These are phyloP conservation scores for Pestalotiopsis sp. DNA, from an alignment of 2,329 filamentous ascomycete species.

Conservation along the genomic window DNA sequence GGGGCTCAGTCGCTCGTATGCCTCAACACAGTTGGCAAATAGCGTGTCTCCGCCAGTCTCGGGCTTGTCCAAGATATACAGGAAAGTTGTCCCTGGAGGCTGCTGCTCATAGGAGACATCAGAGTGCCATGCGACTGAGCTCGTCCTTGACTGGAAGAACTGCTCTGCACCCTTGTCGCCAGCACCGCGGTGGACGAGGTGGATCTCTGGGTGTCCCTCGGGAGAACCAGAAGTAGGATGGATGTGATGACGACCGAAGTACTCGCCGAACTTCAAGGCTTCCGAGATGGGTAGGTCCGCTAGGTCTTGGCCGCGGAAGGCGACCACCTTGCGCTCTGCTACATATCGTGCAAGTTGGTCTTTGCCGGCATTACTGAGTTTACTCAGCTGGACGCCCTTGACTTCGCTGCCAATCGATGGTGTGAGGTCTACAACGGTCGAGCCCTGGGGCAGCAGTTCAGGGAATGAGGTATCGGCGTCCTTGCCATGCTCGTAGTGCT, in stretches of 20 bases:
- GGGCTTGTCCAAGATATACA: conserved; percentile 85
- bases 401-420: conserved; percentile 76
- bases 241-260: conserved; percentile 82
- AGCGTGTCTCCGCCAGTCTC: conserved; percentile 82
- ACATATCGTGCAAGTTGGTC: conserved; percentile 78
- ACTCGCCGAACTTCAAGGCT: conserved; percentile 69
- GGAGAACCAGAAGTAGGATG: conserved; percentile 79
- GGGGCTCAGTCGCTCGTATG: conserved; percentile 79
- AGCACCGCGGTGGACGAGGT: conserved; percentile 75
- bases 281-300: conserved; percentile 70
- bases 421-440: conserved; percentile 63
- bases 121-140: conserved; percentile 85
- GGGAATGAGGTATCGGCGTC: conserved; percentile 72
- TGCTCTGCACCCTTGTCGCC: conserved; percentile 62
- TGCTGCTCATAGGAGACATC: conserved; percentile 89
- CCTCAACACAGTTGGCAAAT: conserved; percentile 78
- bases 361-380: conserved; percentile 68
- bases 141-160: conserved; percentile 70
- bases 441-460: conserved; percentile 63
- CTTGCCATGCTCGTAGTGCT: conserved; percentile 75
- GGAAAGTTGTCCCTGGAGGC: conserved; percentile 86
- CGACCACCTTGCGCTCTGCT: conserved; percentile 76
- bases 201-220: conserved; percentile 72
- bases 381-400: conserved; percentile 70
- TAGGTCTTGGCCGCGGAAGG: conserved; percentile 77